phyloP scores from a whole-genome alignment of 768 basidiomycete species.

The Cyclocybe cylindracea region DNA sequence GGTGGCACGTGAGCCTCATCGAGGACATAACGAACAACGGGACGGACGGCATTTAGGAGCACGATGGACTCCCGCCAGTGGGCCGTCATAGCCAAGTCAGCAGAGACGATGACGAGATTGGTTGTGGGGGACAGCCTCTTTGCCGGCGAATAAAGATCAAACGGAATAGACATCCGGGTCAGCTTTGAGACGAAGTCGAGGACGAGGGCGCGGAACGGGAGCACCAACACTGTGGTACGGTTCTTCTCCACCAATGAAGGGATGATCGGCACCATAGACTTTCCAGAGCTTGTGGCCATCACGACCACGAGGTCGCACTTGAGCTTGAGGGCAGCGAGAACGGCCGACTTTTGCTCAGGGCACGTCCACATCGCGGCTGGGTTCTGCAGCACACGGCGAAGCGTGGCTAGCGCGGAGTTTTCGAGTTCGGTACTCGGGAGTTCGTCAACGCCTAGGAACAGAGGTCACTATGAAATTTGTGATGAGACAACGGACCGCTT shows the following conservation, averaged over 20 bases:
- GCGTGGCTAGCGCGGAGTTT: not conserved
- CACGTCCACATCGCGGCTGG: constrained; percentile 15
- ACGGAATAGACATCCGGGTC: not conserved
- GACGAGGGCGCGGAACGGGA: constrained; percentile 22
- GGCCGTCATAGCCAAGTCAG: too few relatives aligned
- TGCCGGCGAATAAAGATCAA: too few relatives aligned
- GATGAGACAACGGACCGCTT: too few relatives aligned
- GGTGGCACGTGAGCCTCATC: constrained; percentile 25
- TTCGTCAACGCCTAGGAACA: too few relatives aligned
- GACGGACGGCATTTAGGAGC: too few relatives aligned
- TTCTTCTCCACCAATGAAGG: constrained; percentile 14
- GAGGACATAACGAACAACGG: constrained; percentile 13
- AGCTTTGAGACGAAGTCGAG: constrained; percentile 18
- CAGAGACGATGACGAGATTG: too few relatives aligned
- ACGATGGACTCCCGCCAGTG: too few relatives aligned
- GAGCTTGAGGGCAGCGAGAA: constrained; percentile 7
- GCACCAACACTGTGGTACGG: constrained; percentile 15
- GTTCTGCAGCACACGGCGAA: not conserved
- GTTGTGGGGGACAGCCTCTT: too few relatives aligned
- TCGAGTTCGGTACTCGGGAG: not conserved
- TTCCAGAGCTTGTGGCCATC: constrained; percentile 24
- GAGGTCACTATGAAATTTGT: too few relatives aligned
- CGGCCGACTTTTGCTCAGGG: constrained; percentile 13
- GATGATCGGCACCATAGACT: constrained; percentile 23
- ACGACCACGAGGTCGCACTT: constrained; percentile 22